phyloP scores from a whole-genome alignment of 2,329 filamentous ascomycete genomes.

The Hypomyces rosellus region DNA sequence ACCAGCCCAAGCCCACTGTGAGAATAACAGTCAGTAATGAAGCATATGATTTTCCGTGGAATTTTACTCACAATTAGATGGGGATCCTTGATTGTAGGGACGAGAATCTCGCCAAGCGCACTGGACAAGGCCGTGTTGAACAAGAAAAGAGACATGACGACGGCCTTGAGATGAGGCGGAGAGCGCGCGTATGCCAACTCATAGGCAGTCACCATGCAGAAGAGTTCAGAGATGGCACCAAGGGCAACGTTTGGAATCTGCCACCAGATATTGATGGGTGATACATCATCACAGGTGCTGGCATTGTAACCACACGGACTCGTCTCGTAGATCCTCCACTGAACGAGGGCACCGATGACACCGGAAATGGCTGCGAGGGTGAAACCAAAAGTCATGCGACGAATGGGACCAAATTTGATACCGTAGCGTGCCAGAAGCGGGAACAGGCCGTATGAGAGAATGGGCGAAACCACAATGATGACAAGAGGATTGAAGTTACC shows the following conservation, averaged over 20 bases:
- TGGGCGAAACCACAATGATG: slow-evolving; percentile 8
- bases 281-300: slow-evolving; percentile 9
- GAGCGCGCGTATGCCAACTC: slow-evolving; percentile 10
- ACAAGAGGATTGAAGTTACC: slow-evolving; percentile 11
- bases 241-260: slow-evolving; percentile 10
- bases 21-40: background rate
- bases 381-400: slow-evolving; percentile 11
- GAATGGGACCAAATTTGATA: slow-evolving; percentile 11
- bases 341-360: slow-evolving; percentile 9
- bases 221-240: slow-evolving; percentile 12
- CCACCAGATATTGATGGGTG: slow-evolving; percentile 12
- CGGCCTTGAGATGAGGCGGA: slow-evolving; percentile 10
- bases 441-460: slow-evolving; percentile 8
- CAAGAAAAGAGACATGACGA: slow-evolving; percentile 9
- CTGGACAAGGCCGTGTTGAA: slow-evolving; percentile 11
- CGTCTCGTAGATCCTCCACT: slow-evolving; percentile 10
- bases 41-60: background rate
- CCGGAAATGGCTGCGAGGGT: slow-evolving; percentile 8
- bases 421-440: slow-evolving; percentile 4
- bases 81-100: slow-evolving; percentile 7
- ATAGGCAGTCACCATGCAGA: slow-evolving; percentile 8
- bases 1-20: slow-evolving; percentile 21
- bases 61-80: slow-evolving; percentile 11
- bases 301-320: slow-evolving; percentile 11
- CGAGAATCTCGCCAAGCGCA: slow-evolving; percentile 10